Base-by-base conservation (phyloP, 2,329 filamentous ascomycete genomes). In the Paraconiothyrium brasiliense region DNA sequence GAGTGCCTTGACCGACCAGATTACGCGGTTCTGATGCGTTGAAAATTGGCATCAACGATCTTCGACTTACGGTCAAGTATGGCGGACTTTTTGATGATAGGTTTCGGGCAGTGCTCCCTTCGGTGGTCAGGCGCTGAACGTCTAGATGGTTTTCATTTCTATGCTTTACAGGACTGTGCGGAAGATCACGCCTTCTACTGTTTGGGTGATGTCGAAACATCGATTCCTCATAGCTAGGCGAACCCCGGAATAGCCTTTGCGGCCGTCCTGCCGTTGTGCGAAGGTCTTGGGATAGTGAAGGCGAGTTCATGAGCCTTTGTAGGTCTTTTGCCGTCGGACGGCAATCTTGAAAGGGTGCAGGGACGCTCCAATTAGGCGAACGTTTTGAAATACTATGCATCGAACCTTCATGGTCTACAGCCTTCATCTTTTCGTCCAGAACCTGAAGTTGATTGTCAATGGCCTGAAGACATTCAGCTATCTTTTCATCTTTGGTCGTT, bases 401-500 rank as follows among this genome's bases (percentile, higher is more conserved):
- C 3, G 10, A 22, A n/a, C 37, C 44, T 30, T 20, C 32, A n/a
- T 54, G 6, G 35, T 20, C 22, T 13, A 41, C 2, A 22, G 30
- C 10, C 48, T 34, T 16, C 14, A 32, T 34, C 27, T 48, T 13
- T 9, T 24, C 41, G 14, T 20, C 54, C 3, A 41, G 43, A 37
- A 9, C 24, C 1, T 22, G 10, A 16, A 43, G 11, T 59, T 59
- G 54, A 11, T 37, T 11, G 43, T 46, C 52, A n/a, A 55, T 8
- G 22, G 39, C 9, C 51, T 64, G 60, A 35, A 65, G 47, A 39
- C 44, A 50, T 22, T 59, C 54, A 46, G 65, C 58, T n/a, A 63
- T 30, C 41, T 54, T 35, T 24, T 59, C 55, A 27, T 68, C 66
- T 30, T 34, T 27, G 24, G n/a, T 10, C 22, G 20, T 30, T 14